Evolutionary conservation across 192 early-diverging fungal species (phyloP).

Genomic region (Rhizophagus prolifer): DNA sequence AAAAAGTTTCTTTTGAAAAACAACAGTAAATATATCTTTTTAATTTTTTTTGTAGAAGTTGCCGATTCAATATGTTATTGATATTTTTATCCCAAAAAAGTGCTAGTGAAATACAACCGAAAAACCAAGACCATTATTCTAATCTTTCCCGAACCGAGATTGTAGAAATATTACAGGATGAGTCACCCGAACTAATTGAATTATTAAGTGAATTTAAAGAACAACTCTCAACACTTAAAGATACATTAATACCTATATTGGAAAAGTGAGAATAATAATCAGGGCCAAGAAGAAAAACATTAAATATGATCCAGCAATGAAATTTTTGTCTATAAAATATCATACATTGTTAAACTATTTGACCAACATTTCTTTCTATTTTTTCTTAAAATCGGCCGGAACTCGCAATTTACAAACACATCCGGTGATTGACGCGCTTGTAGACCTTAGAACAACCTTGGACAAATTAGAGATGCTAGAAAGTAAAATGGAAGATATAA

Average conservation of each 20-base stretch:
- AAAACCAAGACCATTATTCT: conserved; percentile 37
- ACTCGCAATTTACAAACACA: conserved; percentile 65
- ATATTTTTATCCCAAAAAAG: background rate
- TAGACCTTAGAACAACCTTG: conserved; percentile 70
- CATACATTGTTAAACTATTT: conserved; percentile 69
- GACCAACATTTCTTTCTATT: conserved; percentile 87
- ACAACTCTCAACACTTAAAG: conserved; percentile 39
- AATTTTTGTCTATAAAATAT: conserved; percentile 43
- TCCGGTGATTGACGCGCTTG: conserved; percentile 81
- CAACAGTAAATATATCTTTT: conserved; percentile 32
- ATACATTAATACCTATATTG: conserved; percentile 29
- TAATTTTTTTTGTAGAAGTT: background rate
- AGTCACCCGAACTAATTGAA: conserved; percentile 72
- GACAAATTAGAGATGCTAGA: conserved; percentile 68
- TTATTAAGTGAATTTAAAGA: conserved; percentile 64
- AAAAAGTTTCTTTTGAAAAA: conserved; percentile 49
- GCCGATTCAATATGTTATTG: no score
- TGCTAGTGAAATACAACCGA: background rate
- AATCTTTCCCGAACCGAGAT: conserved; percentile 62
- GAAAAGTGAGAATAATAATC: conserved; percentile 36
- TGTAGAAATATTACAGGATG: conserved; percentile 64
- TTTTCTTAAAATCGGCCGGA: conserved; percentile 64
- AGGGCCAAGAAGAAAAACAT: conserved; percentile 25
- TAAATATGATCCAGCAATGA: conserved; percentile 33
- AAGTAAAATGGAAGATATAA: conserved; percentile 51